Evolutionary conservation across 2,329 filamentous ascomycete species (phyloP), one percentile per base, ranked within the genome.

Genomic region (Moelleriella libera): DNA sequence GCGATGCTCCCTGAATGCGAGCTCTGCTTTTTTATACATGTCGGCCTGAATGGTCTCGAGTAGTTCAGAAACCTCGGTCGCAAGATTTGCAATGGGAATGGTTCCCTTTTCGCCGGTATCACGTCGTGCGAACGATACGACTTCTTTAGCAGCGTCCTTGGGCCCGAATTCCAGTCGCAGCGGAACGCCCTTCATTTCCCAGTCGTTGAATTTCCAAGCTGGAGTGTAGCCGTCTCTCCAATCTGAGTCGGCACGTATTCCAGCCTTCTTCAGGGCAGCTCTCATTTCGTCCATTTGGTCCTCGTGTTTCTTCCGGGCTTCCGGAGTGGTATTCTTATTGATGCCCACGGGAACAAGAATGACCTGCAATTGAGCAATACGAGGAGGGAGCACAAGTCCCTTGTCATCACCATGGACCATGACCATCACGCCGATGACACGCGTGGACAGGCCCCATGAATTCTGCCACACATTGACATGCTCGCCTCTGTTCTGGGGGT

Each of bases 201-300:
- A 96, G 68, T 98, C 89, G 68, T 94, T 94, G 74, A 98, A 98
- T 68, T 98, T 98, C 82, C 85, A 97, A 54, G 88, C 88, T 40
- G 92, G 89, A 51, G 88, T 80, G 80, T 97, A 95, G 54, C 85
- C 85, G 46, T 97, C 90, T 50, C 94, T 83, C 62, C 80, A 76
- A 62, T 98, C 92, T 46, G 82, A 78, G 54, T 94, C 84, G 49
- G 80, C 78, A 49, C 92, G 85, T 40, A 98, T 72, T 48, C 82
- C 83, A 21, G 76, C 83, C 51, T 79, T 81, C 60, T 79, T 80
- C 45, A 98, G 75, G 9, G 78, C 75, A 34, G 72, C 67, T 45
- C 78, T 76, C 51, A 98, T 76, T 45, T 78, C 76, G 45, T 88
- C 78, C 48, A 94, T 75, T 62, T 89, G 80, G 49, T 82, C 78